Evolutionary conservation across 768 basidiomycete species (phyloP).

Genomic region (Boletales sp.): DNA sequence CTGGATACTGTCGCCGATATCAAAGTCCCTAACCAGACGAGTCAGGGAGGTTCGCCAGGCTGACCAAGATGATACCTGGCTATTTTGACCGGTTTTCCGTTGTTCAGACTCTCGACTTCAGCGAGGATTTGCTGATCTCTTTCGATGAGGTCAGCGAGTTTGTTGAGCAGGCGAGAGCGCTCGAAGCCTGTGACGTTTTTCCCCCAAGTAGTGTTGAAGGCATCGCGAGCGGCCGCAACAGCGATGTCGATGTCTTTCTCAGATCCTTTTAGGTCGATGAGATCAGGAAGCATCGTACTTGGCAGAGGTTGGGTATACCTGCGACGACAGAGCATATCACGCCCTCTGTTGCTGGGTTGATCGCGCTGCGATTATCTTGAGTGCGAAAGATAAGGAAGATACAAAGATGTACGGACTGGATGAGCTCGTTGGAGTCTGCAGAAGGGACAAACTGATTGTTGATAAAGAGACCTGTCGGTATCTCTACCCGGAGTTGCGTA

Average conservation of each 20-base stretch:
- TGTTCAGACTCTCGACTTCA: conserved; percentile 83
- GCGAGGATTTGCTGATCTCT: conserved; percentile 77
- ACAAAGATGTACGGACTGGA: conserved; percentile 46
- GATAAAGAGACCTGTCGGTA: conserved; percentile 88
- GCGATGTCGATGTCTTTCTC: conserved; percentile 78
- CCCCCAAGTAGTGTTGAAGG: conserved; percentile 87
- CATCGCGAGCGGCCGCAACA: conserved; percentile 76
- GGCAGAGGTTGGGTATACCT: conserved; percentile 33
- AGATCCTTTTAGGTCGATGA: conserved; percentile 43
- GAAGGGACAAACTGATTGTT: conserved; percentile 87
- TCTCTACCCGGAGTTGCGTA: conserved; percentile 47
- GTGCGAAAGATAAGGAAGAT: conserved; percentile 5
- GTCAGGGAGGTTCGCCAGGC: conserved; percentile 1
- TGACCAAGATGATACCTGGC: conserved; percentile 45
- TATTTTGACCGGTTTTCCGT: conserved; percentile 81
- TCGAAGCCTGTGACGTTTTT: conserved; percentile 83
- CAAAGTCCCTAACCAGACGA: conserved; percentile 55
- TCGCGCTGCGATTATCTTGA: conserved; percentile 42
- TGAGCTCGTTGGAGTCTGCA: conserved; percentile 58
- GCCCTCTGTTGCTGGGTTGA: conserved; percentile 82
- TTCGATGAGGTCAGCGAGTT: conserved; percentile 88
- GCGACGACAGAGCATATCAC: conserved; percentile 65
- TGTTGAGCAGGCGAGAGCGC: conserved; percentile 76
- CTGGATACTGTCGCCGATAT: conserved; percentile 74
- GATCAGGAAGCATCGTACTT: background rate